These are phyloP conservation scores for Exobasidium rhododendri DNA, from an alignment of 1,284 basidiomycete genomes.

Conservation along the genomic window DNA sequence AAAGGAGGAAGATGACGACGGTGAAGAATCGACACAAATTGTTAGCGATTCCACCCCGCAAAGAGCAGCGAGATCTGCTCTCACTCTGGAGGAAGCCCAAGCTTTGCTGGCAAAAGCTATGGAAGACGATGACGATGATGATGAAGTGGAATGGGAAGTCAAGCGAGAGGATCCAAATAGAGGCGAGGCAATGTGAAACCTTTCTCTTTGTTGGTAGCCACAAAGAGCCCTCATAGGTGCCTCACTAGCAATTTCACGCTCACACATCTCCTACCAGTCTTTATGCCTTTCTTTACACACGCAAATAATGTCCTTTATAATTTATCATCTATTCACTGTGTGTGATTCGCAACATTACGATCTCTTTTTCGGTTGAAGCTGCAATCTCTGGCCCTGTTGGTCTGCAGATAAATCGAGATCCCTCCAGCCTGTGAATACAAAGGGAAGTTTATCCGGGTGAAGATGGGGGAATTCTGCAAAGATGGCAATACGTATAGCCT, in stretches of 20 bases:
- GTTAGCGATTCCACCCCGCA: neutral
- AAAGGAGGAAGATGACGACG: slow-evolving; percentile 12
- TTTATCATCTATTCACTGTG: too few species aligned
- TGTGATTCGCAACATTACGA: too few species aligned
- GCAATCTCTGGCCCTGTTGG: slow-evolving; percentile 1
- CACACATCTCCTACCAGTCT: too few species aligned
- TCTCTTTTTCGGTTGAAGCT: neutral
- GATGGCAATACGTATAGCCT: neutral
- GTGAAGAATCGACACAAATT: neutral
- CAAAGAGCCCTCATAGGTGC: too few species aligned
- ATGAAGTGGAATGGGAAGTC: neutral
- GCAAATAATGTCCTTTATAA: too few species aligned
- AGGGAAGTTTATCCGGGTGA: neutral
- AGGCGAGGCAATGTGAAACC: too few species aligned
- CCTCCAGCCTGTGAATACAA: slow-evolving; percentile 1
- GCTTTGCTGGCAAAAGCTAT: slow-evolving; percentile 15
- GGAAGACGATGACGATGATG: slow-evolving; percentile 13
- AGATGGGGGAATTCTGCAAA: neutral
- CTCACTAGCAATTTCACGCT: too few species aligned
- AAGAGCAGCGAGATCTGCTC: neutral
- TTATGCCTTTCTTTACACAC: too few species aligned
- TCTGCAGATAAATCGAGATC: neutral
- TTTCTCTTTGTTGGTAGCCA: too few species aligned
- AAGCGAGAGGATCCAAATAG: neutral
- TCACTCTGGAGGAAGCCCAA: slow-evolving; percentile 17